These are phyloP conservation scores for Polygonum aviculare DNA, from an alignment of 148 eudicot species.

Conservation along the genomic window DNA sequence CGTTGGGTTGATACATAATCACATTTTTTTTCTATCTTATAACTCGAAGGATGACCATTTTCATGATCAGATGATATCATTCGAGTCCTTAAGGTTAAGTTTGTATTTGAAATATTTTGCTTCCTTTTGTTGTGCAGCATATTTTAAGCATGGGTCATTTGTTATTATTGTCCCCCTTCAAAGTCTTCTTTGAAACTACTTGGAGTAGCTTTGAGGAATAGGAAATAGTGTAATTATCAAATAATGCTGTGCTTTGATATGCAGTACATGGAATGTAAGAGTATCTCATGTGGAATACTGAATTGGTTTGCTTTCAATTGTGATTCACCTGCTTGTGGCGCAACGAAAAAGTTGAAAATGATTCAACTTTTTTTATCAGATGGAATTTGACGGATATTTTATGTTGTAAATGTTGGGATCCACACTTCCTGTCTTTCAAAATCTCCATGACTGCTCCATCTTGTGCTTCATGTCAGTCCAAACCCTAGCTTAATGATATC, in stretches of 20 bases:
- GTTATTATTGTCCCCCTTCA: neutral
- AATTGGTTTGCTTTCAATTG: neutral
- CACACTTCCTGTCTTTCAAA: neutral
- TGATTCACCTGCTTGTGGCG: neutral
- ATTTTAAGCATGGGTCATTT: neutral
- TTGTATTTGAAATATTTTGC: too few relatives aligned
- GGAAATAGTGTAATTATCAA: neutral
- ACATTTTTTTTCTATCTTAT: neutral
- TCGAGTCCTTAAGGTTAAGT: neutral
- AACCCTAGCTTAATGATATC: neutral
- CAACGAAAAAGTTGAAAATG: neutral
- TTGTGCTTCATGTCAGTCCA: neutral
- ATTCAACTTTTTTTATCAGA: neutral
- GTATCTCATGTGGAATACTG: neutral
- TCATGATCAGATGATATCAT: neutral
- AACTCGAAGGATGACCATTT: neutral
- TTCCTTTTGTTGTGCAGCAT: too few relatives aligned
- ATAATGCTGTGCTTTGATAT: neutral
- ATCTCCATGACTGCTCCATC: neutral
- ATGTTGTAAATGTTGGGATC: neutral
- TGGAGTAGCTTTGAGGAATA: neutral
- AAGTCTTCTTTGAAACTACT: neutral
- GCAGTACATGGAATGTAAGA: neutral
- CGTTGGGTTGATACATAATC: neutral
- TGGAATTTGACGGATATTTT: neutral